Conservation (phyloP, 106 monocot genomes). For the Alisma plantagoaquatica region DNA sequence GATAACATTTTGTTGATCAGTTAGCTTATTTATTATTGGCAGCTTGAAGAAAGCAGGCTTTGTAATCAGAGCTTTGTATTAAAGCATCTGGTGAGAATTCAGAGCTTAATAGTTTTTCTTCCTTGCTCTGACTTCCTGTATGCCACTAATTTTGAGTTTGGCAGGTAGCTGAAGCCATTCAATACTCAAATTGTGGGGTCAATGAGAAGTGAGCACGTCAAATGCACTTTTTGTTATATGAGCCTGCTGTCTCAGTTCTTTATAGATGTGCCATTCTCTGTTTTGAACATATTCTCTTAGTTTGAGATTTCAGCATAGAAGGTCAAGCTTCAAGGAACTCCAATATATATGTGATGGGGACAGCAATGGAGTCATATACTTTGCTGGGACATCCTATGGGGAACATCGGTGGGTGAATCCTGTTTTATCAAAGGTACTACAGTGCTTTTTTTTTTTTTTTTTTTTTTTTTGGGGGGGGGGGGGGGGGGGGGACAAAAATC, state of each 20-base stretch:
- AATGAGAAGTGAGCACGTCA: constrained; percentile 39
- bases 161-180: constrained; percentile 64
- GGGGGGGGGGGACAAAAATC: too few relatives aligned
- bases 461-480: neutral
- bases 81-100: constrained; percentile 53
- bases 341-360: constrained; percentile 95
- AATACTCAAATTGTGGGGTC: constrained; percentile 18
- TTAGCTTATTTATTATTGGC: too few relatives aligned
- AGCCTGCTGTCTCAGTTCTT: neutral
- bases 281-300: constrained; percentile 20
- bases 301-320: constrained; percentile 76
- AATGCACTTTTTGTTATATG: neutral
- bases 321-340: constrained; percentile 91
- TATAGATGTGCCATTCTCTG: neutral
- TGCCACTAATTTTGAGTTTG: neutral
- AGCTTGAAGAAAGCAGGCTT: constrained; percentile 70
- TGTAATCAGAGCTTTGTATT: constrained; percentile 31
- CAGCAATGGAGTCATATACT: constrained; percentile 85
- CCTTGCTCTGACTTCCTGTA: neutral
- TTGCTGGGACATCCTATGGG: constrained; percentile 94
- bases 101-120: neutral
- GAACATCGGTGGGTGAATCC: constrained; percentile 97
- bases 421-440: constrained; percentile 64
- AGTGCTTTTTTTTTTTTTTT: neutral
- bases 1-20: too few relatives aligned